Evolutionary conservation across 805 yeast species (phyloP), one percentile per base, ranked within the genome.

Genomic region (Metschnikowia corniflorae): DNA sequence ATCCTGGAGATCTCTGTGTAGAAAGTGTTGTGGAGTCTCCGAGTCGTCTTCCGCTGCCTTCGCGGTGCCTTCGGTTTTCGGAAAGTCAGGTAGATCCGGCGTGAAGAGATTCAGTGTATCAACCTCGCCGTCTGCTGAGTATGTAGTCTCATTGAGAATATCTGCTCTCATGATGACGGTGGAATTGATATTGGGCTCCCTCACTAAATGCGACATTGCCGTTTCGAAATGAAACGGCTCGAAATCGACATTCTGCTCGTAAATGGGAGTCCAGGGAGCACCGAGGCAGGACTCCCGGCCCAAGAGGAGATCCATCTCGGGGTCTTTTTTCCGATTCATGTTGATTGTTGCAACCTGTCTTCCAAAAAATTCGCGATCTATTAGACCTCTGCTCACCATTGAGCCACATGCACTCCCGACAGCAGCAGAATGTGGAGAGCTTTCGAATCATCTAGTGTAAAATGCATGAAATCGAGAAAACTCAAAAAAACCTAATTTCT

Each of bases 151-250:
- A 29, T 68, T 65, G 30, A 85, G 55, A 16, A 88, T 77, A 60
- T 91, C 97, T 0, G 97, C 95, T 47, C 97, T 67, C 60, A 91
- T 66, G 22, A 89, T 83, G 23, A 87, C 93, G 0, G 96, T 84
- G 8, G 97, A 89, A 61, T 89, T 91, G 61, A 87, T 84, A 55
- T 88, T 85, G 13, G 96, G 96, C 46, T 86, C 86, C 41, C 73
- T 70, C 36, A 87, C 83, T 42, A 87, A 69, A 57, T 86, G 85
- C 29, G 75, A 60, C 89, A 87, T 82, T 5, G 96, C 96, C 3
- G 64, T 63, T 38, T 77, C 80, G 53, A 80, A 87, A 60, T 87
- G 86, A 5, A 57, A 58, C 10, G 67, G 52, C 9, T 62, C 62
- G 48, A 80, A 81, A 3, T 67, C 75, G 2, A 72, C 80, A 0